Evolutionary conservation across 805 yeast genomes (phyloP).

Genomic region (Yarrowia divulgata): DNA sequence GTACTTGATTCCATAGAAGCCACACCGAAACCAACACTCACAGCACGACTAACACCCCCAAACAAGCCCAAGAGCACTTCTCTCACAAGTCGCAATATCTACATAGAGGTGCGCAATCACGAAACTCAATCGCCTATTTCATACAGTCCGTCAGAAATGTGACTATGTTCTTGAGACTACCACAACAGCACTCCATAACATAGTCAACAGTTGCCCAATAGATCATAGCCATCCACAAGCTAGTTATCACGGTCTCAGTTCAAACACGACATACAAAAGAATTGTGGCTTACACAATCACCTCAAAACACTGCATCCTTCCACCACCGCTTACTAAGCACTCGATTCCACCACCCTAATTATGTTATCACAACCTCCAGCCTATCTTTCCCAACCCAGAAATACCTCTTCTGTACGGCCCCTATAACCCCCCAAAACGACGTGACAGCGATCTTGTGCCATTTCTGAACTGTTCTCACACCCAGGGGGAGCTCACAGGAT

Average conservation of each 20-base stretch:
- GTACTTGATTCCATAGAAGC: no score
- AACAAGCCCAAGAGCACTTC: no score
- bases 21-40: background rate
- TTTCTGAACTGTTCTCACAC: background rate
- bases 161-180: no score
- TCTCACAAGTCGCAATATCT: conserved; percentile 2
- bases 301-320: background rate
- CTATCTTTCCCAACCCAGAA: background rate
- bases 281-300: no score
- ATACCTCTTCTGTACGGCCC: background rate
- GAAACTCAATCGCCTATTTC: conserved; percentile 4
- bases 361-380: background rate
- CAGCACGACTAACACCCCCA: background rate
- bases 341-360: background rate
- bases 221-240: background rate
- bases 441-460: background rate
- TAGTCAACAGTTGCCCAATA: no score
- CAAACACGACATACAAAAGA: no score
- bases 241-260: background rate
- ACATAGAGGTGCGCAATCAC: conserved; percentile 24
- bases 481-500: background rate
- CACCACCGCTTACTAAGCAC: background rate
- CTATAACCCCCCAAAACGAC: background rate
- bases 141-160: no score
- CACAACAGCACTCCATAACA: no score